These are phyloP conservation scores for Nakazawaea laoshanensis DNA, from an alignment of 805 yeast genomes.

Conservation along the genomic window DNA sequence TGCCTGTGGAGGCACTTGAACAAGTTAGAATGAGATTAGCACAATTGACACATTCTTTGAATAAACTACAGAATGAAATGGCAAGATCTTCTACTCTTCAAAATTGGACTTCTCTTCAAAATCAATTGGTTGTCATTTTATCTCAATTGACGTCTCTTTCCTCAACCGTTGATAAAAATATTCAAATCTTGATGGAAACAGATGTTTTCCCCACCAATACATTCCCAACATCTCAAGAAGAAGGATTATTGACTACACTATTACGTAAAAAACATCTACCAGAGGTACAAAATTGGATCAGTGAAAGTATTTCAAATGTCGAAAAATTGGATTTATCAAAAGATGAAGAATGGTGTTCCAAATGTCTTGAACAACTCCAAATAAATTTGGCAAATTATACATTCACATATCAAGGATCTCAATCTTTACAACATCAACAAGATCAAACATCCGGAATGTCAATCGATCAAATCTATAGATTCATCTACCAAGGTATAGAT, in stretches of 20 bases:
- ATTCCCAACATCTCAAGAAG: constrained; percentile 82
- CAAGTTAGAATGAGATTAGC: constrained; percentile 53
- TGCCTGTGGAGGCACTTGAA: constrained; percentile 57
- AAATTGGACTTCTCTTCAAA: constrained; percentile 61
- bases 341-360: constrained; percentile 41
- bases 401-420: constrained; percentile 40
- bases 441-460: constrained; percentile 14
- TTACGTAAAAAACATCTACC: constrained; percentile 84
- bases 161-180: constrained; percentile 52
- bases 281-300: constrained; percentile 84
- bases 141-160: constrained; percentile 82
- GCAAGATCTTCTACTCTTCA: constrained; percentile 31
- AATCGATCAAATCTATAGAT: constrained; percentile 31
- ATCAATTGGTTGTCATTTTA: constrained; percentile 74
- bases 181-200: constrained; percentile 50
- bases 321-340: constrained; percentile 14
- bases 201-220: constrained; percentile 78
- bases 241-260: constrained; percentile 74
- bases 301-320: constrained; percentile 15
- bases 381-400: constrained; percentile 46
- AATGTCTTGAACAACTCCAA: constrained; percentile 41
- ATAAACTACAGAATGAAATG: constrained; percentile 46
- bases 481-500: constrained; percentile 33
- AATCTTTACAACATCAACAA: constrained; percentile 1
- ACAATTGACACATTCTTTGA: constrained; percentile 53